phyloP scores from a whole-genome alignment of 2,329 filamentous ascomycete genomes.

The Sarocladium strictum region DNA sequence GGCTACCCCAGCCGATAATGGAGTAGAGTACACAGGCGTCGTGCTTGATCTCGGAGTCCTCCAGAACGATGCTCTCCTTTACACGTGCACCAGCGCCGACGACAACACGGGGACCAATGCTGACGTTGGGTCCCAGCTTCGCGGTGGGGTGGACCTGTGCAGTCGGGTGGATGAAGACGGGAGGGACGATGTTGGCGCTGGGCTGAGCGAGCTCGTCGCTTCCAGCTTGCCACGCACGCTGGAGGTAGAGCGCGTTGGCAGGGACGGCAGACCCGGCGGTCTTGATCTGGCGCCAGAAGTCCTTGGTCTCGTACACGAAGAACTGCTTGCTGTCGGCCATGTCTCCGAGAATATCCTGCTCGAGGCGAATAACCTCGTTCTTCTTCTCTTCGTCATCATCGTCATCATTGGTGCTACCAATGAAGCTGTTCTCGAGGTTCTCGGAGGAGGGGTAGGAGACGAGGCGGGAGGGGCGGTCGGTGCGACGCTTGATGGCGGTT shows the following conservation, averaged over 20 bases:
- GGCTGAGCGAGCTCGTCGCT: slow-evolving; percentile 74
- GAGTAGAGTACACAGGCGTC: slow-evolving; percentile 93
- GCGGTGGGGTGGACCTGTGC: slow-evolving; percentile 89
- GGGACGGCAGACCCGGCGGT: slow-evolving; percentile 95
- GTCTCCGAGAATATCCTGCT: slow-evolving; percentile 94
- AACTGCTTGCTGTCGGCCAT: slow-evolving; percentile 97
- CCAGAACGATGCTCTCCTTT: slow-evolving; percentile 93
- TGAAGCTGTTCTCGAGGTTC: slow-evolving; percentile 68
- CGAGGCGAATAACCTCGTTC: slow-evolving; percentile 84
- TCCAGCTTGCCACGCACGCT: slow-evolving; percentile 81
- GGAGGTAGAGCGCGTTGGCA: slow-evolving; percentile 92
- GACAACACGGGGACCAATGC: slow-evolving; percentile 80
- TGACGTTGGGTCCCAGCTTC: slow-evolving; percentile 95
- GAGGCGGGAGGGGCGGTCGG: slow-evolving; percentile 75
- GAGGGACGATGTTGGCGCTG: slow-evolving; percentile 81
- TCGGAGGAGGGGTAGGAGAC: slow-evolving; percentile 95
- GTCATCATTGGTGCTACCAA: slow-evolving; percentile 38
- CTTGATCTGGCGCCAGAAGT: slow-evolving; percentile 99
- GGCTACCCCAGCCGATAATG: slow-evolving; percentile 95
- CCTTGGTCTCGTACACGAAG: slow-evolving; percentile 96
- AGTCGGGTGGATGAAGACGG: slow-evolving; percentile 91
- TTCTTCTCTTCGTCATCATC: slow-evolving; percentile 72
- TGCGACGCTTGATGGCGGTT: slow-evolving; percentile 90
- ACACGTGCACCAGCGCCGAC: slow-evolving; percentile 84
- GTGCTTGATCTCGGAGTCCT: slow-evolving; percentile 93